Evolutionary conservation across 73 alveolate species (phyloP), one percentile per base, ranked within the genome.

Genomic region (Paramecium biaurelia): DNA sequence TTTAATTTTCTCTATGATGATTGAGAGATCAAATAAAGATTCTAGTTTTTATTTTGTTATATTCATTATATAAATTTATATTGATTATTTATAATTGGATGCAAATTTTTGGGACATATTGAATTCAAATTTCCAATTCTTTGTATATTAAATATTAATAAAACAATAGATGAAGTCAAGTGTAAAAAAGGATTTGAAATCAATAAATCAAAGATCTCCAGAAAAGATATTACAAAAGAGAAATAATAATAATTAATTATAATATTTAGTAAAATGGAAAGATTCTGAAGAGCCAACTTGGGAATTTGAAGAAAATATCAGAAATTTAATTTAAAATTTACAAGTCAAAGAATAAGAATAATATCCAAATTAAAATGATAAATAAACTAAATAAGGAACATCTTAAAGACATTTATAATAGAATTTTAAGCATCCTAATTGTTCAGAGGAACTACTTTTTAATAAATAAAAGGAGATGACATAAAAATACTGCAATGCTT

Each of bases 21-120:
- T 26, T 63, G 84, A 63, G 84, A 63, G 84, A 63, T 63, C 84
- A 63, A 63, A 63, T 63, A 63, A 63, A 32, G 84, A 63, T 18
- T 63, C 26, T 5, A 63, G 84, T 63, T 63, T 63, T 63, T 63
- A 63, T 63, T 63, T 63, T 32, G 41, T 30, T 30, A 23, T 63
- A 30, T 24, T 30, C 84, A 63, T 63, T 26, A 63, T 63, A 63
- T 30, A 53, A 53, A 63, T 30, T 63, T 63, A 18, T 63, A 63
- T 32, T 30, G 21, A 63, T 30, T 11, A 63, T 30, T 6, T 6
- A 14, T 26, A 63, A 3, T 63, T 26, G 84, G 84, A 63, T 63
- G 84, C 45, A 26, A 63, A 63, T 63, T 63, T 63, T 63, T 63
- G 84, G 84, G 84, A 26, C 41, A 4, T 63, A 30, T 63, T 63